phyloP scores from a whole-genome alignment of 2,329 filamentous ascomycete genomes.

The Stemphylium beticola region DNA sequence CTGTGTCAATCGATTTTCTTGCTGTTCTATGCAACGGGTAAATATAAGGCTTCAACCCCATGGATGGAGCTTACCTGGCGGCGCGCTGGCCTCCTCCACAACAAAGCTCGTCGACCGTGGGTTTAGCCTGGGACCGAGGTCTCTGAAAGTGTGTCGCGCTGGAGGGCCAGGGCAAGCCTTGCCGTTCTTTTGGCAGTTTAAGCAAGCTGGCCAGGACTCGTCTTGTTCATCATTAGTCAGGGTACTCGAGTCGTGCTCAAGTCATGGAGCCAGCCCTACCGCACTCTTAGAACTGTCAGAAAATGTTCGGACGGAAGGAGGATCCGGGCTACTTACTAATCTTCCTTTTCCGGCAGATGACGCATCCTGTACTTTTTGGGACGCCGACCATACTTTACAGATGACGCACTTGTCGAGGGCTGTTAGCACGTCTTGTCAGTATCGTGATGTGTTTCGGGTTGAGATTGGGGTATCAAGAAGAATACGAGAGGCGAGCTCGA shows the following conservation, averaged over 20 bases:
- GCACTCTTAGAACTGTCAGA: conserved; percentile 26
- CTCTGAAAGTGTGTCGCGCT: conserved; percentile 42
- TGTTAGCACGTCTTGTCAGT: background rate
- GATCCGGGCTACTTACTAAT: conserved; percentile 34
- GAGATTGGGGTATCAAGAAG: background rate
- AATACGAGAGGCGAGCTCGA: conserved; percentile 1
- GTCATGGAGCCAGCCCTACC: conserved; percentile 17
- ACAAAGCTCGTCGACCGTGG: background rate
- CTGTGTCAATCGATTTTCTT: conserved; percentile 25
- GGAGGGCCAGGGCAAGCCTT: conserved; percentile 45
- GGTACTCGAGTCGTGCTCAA: conserved; percentile 2
- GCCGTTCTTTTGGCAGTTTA: conserved; percentile 44
- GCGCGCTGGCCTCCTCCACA: background rate
- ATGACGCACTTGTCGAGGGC: background rate
- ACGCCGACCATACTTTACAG: conserved; percentile 39
- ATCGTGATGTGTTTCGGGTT: background rate
- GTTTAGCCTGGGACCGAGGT: conserved; percentile 30
- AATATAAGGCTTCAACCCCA: background rate
- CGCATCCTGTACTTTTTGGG: conserved; percentile 44
- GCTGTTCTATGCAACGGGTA: conserved; percentile 16
- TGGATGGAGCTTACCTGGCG: conserved; percentile 1
- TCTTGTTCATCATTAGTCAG: conserved; percentile 32
- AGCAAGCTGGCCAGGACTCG: conserved; percentile 43
- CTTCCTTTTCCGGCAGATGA: conserved; percentile 42
- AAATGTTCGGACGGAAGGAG: background rate